A percentile compares a stretch with the other conserved stretches of the same genome.
These are phyloP conservation scores for Auriscalpium vulgare DNA, from an alignment of 768 basidiomycete species.

Conservation along the genomic window DNA sequence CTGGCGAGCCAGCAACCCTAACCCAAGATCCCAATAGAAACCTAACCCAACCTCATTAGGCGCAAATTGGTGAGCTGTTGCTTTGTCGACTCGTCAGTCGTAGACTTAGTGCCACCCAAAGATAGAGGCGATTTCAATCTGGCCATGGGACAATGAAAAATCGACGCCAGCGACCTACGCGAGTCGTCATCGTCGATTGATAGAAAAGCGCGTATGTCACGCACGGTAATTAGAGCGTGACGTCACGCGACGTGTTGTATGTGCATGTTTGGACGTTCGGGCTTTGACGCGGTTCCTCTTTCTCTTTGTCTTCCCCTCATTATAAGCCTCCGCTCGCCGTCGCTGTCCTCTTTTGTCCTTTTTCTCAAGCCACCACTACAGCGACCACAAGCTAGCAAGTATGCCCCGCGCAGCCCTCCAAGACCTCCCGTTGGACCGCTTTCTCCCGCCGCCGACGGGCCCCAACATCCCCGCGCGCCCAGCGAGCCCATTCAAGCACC, in stretches of 20 bases:
- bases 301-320: background rate
- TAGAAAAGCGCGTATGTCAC: background rate
- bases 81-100: too few species aligned
- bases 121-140: too few species aligned
- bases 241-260: background rate
- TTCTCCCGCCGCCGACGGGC: background rate
- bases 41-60: too few species aligned
- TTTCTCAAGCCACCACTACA: background rate
- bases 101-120: too few species aligned
- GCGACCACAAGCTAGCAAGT: background rate
- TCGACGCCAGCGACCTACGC: too few species aligned
- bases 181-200: too few species aligned
- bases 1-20: too few species aligned
- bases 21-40: too few species aligned
- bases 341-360: background rate
- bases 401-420: conserved; percentile 10
- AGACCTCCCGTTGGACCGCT: conserved; percentile 12
- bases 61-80: too few species aligned
- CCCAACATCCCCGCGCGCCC: background rate
- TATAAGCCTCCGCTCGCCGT: background rate
- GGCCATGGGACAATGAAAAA: too few species aligned
- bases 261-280: background rate
- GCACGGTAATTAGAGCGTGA: background rate
- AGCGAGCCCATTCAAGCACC: background rate
- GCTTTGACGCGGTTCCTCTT: background rate